Evolutionary conservation across 768 basidiomycete genomes (phyloP), one percentile per base, ranked within the genome.

Genomic region (Xerocomus spinulosus): DNA sequence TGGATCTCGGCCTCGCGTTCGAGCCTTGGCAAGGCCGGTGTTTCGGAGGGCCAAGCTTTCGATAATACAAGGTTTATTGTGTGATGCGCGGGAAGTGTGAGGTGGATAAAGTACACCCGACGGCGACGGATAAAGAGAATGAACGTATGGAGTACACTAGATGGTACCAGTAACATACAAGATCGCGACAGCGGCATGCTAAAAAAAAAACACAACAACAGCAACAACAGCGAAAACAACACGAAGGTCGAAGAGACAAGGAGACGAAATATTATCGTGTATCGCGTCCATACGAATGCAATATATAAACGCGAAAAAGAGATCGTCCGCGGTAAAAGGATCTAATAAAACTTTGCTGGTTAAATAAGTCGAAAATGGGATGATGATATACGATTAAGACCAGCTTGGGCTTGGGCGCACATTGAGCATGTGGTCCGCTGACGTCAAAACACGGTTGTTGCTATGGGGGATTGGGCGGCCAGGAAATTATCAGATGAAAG

Each of bases 401-500:
- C 35, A 5, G 18, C 18, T 29, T 40, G 20, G 26, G 24, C 28
- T 30, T 38, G 44, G 38, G 58, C 46, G 42, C 37, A 33, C 38
- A 38, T 28, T 33, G 37, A 40, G 4, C 48, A 50, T 45, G 46
- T 49, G 60, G 32, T 23, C 13, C 10, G 15, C 18, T 47, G 36
- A 51, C 37, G 38, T 53, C 47, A 66, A 49, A 61, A 62, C 10
- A 56, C 44, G 17, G 50, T 42, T 21, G 53, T 45, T 21, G 33
- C 18, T 57, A 64, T 62, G 42, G 64, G 66, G 0, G 52, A 15
- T 52, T 63, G 59, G 23, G 60, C n/a, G 35, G 44, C 42, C 17
- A 64, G 46, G 46, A 66, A 46, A 28, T 55, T 58, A 7, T 68
- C 60, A 3, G 62, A 56, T 10, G 65, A 67, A 17, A 57, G 25